Evolutionary conservation across 805 yeast species (phyloP).

Genomic region (Lipomyces spencermartinsiae): DNA sequence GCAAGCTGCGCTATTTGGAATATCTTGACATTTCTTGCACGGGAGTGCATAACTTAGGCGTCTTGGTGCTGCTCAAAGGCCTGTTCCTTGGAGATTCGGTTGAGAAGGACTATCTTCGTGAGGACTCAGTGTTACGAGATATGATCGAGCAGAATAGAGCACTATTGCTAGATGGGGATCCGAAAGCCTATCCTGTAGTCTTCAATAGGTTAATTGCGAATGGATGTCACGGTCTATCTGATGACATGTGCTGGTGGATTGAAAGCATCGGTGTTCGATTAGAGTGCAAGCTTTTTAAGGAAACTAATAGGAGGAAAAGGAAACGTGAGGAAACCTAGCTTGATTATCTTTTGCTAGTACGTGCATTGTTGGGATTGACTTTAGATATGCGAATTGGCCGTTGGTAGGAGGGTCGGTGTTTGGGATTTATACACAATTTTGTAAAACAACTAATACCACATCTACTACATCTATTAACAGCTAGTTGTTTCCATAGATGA

Average conservation of each 20-base stretch:
- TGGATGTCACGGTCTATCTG: slow-evolving; percentile 11
- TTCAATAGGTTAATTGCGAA: not conserved
- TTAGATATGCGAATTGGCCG: not conserved
- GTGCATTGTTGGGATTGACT: not conserved
- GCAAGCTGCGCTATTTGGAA: slow-evolving; percentile 3
- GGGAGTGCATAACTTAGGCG: slow-evolving; percentile 10
- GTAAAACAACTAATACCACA: not conserved
- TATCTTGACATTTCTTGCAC: slow-evolving; percentile 13
- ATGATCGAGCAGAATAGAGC: not conserved
- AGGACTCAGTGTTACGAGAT: not conserved
- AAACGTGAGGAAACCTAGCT: not conserved
- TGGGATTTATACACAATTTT: not conserved
- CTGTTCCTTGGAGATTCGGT: not conserved
- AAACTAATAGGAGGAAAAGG: not conserved
- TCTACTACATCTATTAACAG: not conserved
- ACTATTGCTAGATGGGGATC: not conserved
- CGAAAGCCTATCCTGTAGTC: not conserved
- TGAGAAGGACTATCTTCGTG: not conserved
- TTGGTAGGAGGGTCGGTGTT: not conserved
- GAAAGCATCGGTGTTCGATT: not conserved
- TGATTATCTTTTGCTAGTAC: not conserved
- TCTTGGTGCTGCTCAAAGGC: slow-evolving; percentile 11
- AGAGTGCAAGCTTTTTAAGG: slow-evolving; percentile 2
- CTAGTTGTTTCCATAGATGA: not conserved
- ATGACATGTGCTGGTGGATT: slow-evolving; percentile 10